Evolutionary conservation across 305 asterid species (phyloP).

Genomic region (Salvia sclarea): DNA sequence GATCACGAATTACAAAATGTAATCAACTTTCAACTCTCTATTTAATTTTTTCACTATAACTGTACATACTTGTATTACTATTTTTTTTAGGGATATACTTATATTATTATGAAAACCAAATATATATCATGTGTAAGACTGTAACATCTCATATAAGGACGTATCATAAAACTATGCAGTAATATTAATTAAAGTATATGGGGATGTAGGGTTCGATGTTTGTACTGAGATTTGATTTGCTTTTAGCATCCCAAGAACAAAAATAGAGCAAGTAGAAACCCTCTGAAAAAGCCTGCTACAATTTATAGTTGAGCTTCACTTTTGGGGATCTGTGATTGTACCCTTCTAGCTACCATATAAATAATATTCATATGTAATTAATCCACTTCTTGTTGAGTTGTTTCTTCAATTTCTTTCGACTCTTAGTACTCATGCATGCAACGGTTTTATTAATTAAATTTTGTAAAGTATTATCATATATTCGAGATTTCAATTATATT

Average conservation of each 20-base stretch:
- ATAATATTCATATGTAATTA: neutral
- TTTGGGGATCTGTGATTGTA: constrained; percentile 38
- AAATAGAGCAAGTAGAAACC: constrained; percentile 20
- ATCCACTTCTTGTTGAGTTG: neutral
- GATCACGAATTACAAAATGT: neutral
- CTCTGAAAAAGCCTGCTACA: constrained; percentile 55
- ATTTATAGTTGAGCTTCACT: constrained; percentile 46
- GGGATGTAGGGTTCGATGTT: neutral
- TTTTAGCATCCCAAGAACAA: constrained; percentile 26
- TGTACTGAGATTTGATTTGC: constrained; percentile 36
- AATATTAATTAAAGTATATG: neutral
- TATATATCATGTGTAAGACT: no score
- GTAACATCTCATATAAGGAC: neutral
- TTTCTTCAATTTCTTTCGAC: neutral
- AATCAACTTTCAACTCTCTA: neutral
- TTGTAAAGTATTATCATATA: no score
- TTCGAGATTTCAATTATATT: neutral
- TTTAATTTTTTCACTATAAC: no score
- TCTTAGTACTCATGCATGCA: neutral
- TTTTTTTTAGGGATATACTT: no score
- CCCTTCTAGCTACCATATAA: neutral
- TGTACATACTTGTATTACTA: no score
- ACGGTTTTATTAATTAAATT: neutral
- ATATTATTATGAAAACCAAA: neutral
- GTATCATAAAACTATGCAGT: neutral